phyloP scores from a whole-genome alignment of 2,329 filamentous ascomycete genomes.

The Neonectria faginata region DNA sequence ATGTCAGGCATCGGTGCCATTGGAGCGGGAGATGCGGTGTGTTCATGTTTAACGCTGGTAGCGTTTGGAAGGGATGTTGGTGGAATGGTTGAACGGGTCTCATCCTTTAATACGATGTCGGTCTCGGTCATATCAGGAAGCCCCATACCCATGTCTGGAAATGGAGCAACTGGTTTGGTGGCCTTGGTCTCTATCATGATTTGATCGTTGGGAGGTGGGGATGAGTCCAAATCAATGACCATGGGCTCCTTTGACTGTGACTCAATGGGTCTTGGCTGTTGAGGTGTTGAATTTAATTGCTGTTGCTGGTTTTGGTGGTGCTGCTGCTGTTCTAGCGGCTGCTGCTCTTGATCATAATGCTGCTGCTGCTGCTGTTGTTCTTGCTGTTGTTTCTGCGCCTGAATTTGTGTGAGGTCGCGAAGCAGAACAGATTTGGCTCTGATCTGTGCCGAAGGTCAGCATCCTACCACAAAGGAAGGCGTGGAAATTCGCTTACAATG shows the following conservation, averaged over 20 bases:
- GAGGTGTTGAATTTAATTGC: slow-evolving; percentile 32
- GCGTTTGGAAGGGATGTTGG: slow-evolving; percentile 26
- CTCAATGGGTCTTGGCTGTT: slow-evolving; percentile 48
- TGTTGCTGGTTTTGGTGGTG: slow-evolving; percentile 51
- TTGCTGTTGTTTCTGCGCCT: slow-evolving; percentile 43
- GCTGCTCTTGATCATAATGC: slow-evolving; percentile 25
- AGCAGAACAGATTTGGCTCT: slow-evolving; percentile 66
- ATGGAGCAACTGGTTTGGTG: slow-evolving; percentile 62
- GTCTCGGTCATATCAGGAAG: slow-evolving; percentile 48
- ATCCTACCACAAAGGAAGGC: neutral
- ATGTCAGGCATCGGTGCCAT: slow-evolving; percentile 47
- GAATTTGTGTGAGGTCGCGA: slow-evolving; percentile 62
- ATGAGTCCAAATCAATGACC: slow-evolving; percentile 53
- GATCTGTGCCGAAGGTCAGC: slow-evolving; percentile 46
- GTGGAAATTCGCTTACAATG: slow-evolving; percentile 58
- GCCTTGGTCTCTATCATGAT: slow-evolving; percentile 50
- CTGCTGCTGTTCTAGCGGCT: slow-evolving; percentile 10
- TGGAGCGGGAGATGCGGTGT: slow-evolving; percentile 39
- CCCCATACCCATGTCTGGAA: slow-evolving; percentile 68
- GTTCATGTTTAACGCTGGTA: slow-evolving; percentile 48
- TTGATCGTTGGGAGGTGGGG: slow-evolving; percentile 49
- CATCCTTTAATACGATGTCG: slow-evolving; percentile 40
- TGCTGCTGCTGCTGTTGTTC: slow-evolving; percentile 25
- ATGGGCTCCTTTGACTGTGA: slow-evolving; percentile 52
- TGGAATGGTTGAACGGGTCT: slow-evolving; percentile 30